These are phyloP conservation scores for Russula brevipes DNA, from an alignment of 768 basidiomycete genomes.

Conservation along the genomic window DNA sequence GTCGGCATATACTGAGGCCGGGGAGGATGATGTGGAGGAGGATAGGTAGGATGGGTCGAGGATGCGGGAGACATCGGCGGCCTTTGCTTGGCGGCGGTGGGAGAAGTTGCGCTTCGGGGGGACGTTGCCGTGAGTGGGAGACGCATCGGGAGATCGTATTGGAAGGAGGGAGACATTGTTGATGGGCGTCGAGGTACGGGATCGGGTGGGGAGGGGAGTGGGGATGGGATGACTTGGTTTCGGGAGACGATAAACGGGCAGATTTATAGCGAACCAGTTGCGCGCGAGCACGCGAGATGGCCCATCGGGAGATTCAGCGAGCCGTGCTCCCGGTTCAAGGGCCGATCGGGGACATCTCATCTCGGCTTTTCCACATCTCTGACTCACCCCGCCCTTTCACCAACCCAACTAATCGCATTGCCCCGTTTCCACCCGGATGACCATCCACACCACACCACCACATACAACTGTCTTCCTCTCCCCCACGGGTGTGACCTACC, in stretches of 20 bases:
- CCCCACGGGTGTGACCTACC: not conserved
- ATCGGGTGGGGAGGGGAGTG: not conserved
- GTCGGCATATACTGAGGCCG: constrained; percentile 50
- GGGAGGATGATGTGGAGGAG: constrained; percentile 29
- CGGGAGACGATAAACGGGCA: not conserved
- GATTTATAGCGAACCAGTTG: constrained; percentile 15
- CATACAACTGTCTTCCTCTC: not conserved
- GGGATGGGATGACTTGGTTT: constrained; percentile 1
- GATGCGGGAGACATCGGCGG: constrained; percentile 54
- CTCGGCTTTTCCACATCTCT: constrained; percentile 19
- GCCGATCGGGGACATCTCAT: constrained; percentile 17
- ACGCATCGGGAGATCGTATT: constrained; percentile 26
- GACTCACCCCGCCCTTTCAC: constrained; percentile 8
- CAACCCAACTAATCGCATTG: not conserved
- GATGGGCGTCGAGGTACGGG: not conserved
- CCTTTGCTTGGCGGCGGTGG: constrained; percentile 24
- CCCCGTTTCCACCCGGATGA: not conserved
- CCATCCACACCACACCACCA: not conserved
- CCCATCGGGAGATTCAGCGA: not conserved
- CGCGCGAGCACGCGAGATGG: not conserved
- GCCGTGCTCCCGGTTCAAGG: not conserved
- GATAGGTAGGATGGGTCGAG: constrained; percentile 60
- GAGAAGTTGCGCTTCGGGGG: constrained; percentile 26
- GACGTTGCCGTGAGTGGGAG: constrained; percentile 34
- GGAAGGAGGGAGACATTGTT: constrained; percentile 24